Evolutionary conservation across 495 filamentous ascomycete genomes (phyloP).

Genomic region (Xylaria scruposa): DNA sequence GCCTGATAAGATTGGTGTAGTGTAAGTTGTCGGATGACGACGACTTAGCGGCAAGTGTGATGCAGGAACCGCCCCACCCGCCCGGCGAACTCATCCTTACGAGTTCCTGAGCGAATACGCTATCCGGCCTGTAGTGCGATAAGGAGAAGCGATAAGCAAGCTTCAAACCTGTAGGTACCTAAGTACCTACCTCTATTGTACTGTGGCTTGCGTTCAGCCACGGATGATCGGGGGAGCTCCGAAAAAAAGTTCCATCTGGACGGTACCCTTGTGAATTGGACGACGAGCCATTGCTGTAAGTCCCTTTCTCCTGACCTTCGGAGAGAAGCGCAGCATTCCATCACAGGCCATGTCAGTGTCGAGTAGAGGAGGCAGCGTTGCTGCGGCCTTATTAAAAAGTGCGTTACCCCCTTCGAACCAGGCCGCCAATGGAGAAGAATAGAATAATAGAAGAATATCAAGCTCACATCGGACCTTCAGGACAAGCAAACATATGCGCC

Average conservation of each 20-base stretch:
- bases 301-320: slow-evolving; percentile 17
- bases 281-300: slow-evolving; percentile 29
- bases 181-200: no score
- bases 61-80: slow-evolving; percentile 20
- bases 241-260: slow-evolving; percentile 38
- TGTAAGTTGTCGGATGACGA: slow-evolving; percentile 17
- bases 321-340: slow-evolving; percentile 28
- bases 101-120: background rate
- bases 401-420: slow-evolving; percentile 32
- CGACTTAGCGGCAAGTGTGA: slow-evolving; percentile 10
- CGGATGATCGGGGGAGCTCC: slow-evolving; percentile 26
- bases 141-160: background rate
- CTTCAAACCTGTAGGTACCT: no score
- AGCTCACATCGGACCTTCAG: slow-evolving; percentile 28
- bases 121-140: background rate
- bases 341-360: slow-evolving; percentile 54
- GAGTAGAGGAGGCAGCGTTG: slow-evolving; percentile 55
- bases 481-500: slow-evolving; percentile 42
- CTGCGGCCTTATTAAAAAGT: slow-evolving; percentile 52
- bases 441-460: slow-evolving; percentile 3
- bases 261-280: slow-evolving; percentile 14
- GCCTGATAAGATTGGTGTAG: background rate
- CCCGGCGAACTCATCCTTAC: slow-evolving; percentile 7
- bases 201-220: background rate
- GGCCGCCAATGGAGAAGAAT: slow-evolving; percentile 8